Percentiles rank a stretch among this genome's conserved stretches.
These are phyloP conservation scores for Sporothrix brunneoviolacea DNA, from an alignment of 2,329 filamentous ascomycete species.

Conservation along the genomic window DNA sequence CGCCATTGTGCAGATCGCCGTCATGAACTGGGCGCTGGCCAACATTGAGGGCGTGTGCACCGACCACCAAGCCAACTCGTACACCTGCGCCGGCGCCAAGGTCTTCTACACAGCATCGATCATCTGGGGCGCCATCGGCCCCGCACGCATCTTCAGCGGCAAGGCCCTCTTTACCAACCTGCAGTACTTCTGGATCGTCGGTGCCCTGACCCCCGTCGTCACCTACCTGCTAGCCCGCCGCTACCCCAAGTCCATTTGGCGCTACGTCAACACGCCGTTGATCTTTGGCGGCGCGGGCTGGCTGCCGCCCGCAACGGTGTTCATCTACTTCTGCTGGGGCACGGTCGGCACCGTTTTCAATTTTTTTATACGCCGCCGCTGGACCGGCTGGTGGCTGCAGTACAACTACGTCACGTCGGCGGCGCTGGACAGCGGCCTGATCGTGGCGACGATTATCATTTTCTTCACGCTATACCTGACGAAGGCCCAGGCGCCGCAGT, in stretches of 20 bases:
- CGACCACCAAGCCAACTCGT: slow-evolving; percentile 45
- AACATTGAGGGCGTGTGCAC: slow-evolving; percentile 57
- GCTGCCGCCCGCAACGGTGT: slow-evolving; percentile 62
- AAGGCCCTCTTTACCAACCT: slow-evolving; percentile 56
- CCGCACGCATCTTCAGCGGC: slow-evolving; percentile 59
- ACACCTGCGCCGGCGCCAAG: slow-evolving; percentile 48
- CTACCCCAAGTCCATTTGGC: slow-evolving; percentile 54
- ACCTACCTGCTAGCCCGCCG: slow-evolving; percentile 56
- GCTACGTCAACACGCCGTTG: slow-evolving; percentile 62
- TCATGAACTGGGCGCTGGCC: slow-evolving; percentile 60
- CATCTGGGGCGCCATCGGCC: slow-evolving; percentile 69
- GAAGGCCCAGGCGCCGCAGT: slow-evolving; percentile 45
- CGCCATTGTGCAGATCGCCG: slow-evolving; percentile 54
- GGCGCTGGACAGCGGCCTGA: slow-evolving; percentile 61
- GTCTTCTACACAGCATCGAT: slow-evolving; percentile 63
- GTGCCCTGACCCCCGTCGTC: slow-evolving; percentile 54
- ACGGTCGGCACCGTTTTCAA: slow-evolving; percentile 63
- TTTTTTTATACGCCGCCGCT: slow-evolving; percentile 57
- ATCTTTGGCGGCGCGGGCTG: slow-evolving; percentile 59
- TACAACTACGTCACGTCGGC: slow-evolving; percentile 73
- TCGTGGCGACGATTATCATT: slow-evolving; percentile 60
- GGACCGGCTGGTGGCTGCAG: slow-evolving; percentile 67
- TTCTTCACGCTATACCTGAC: slow-evolving; percentile 63
- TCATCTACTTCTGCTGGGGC: slow-evolving; percentile 67
- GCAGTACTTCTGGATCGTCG: slow-evolving; percentile 66